Evolutionary conservation across 1,284 basidiomycete genomes (phyloP).

Genomic region (Ganoderma multipileum): DNA sequence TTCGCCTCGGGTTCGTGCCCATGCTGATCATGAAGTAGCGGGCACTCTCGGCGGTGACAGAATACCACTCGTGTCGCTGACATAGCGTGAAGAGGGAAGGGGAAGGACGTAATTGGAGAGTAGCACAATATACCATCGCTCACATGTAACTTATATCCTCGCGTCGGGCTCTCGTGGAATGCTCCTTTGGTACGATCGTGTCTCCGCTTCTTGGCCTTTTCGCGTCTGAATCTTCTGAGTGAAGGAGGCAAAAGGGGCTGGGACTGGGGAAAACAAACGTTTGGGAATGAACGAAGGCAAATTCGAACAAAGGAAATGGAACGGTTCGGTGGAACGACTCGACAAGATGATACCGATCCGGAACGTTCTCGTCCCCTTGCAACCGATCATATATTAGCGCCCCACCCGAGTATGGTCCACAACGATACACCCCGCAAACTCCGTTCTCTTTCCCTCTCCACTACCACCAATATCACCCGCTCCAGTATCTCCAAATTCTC

Average conservation of each 20-base stretch:
- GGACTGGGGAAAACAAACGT: not conserved
- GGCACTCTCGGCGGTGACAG: constrained; percentile 26
- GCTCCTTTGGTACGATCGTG: not conserved
- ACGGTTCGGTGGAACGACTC: not conserved
- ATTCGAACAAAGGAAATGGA: not conserved
- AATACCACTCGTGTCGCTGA: constrained; percentile 26
- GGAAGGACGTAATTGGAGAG: not conserved
- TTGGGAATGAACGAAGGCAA: not conserved
- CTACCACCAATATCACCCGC: not conserved
- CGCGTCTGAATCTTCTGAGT: not conserved
- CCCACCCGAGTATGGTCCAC: too few species aligned
- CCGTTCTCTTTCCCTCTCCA: not conserved
- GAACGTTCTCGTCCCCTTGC: not conserved
- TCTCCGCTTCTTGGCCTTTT: not conserved
- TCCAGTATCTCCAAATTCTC: not conserved
- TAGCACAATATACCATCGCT: not conserved
- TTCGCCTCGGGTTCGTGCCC: not conserved
- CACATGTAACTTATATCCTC: constrained; percentile 37
- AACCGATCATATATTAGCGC: not conserved
- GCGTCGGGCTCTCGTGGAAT: not conserved
- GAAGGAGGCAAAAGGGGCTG: not conserved
- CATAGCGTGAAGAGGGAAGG: not conserved
- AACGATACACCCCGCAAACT: too few species aligned
- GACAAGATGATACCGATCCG: not conserved
- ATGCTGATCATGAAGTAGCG: constrained; percentile 16